Evolutionary conservation across 805 yeast genomes (phyloP), one percentile per base, ranked within the genome.

Genomic region (Metschnikowia chrysomelidarum): DNA sequence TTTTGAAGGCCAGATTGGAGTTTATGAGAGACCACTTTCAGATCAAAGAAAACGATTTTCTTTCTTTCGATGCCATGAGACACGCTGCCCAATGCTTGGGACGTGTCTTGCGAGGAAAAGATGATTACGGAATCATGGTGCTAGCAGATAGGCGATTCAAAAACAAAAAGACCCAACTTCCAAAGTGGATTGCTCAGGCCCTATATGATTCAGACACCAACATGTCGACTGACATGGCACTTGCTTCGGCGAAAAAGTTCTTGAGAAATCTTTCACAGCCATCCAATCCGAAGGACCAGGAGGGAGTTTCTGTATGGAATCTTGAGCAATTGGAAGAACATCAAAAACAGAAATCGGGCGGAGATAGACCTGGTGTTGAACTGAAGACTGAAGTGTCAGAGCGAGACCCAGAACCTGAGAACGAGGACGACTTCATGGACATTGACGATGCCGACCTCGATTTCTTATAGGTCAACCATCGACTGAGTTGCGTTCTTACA

Each of bases 61-160:
- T 93, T 24, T 89, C 98, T 8, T 93, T 93, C 71, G 99, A 93
- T 62, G 99, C 99, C 10, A 93, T 93, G 98, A 78, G 99, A 56
- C 99, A 93, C 64, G 99, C 98, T 4, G 98, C 99, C 0, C 99
- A 93, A 60, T 93, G 99, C 63, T 64, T 93, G 53, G 99, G 99
- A 8, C 79, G 99, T 56, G 98, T 93, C 36, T 67, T 93, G 44
- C 78, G 99, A 67, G 99, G 99, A 47, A 93, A 93, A 58, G 97
- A 93, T 56, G 99, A 93, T 67, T 93, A 93, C 59, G 99, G 99
- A 44, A 84, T 93, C 49, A 93, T 93, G 99, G 97, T 93, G 27
- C 64, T 93, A 43, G 98, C 98, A 0, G 99, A 93, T 59, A 71
- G 96, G 47, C 72, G 99, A 56, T 93, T 93, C 59, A 75, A 89